Conservation (phyloP, 2,329 filamentous ascomycete genomes). For the Harringtonia lauricola region DNA sequence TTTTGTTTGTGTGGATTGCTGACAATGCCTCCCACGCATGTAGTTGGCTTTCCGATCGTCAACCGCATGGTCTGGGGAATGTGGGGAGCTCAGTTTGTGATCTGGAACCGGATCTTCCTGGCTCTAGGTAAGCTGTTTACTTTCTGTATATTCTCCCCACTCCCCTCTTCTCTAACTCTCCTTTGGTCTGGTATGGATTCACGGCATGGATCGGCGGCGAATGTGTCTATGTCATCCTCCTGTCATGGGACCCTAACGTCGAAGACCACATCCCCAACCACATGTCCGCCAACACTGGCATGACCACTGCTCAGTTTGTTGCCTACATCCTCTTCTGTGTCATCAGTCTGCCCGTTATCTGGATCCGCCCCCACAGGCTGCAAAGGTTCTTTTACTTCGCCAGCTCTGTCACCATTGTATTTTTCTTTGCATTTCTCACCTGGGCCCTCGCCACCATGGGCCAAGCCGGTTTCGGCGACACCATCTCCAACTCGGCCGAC, state of each 20-base stretch:
- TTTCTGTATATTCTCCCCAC: background rate
- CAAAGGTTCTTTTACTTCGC: conserved; percentile 6
- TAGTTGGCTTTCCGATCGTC: conserved; percentile 21
- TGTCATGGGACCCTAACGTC: conserved; percentile 31
- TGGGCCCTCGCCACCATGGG: conserved; percentile 19
- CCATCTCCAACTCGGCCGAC: background rate
- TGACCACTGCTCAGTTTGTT: conserved; percentile 17
- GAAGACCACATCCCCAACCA: conserved; percentile 29
- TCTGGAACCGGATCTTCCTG: conserved; percentile 28
- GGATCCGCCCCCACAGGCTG: conserved; percentile 29
- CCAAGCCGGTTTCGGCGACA: conserved; percentile 1
- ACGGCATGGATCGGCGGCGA: conserved; percentile 35
- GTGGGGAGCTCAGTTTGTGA: conserved; percentile 15
- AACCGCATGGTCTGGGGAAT: conserved; percentile 21
- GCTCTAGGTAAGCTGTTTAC: conserved; percentile 23
- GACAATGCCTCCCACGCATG: too few relatives aligned
- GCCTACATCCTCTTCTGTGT: conserved; percentile 17
- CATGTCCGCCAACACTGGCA: conserved; percentile 18
- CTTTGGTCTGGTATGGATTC: conserved; percentile 25
- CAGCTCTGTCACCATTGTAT: conserved; percentile 10
- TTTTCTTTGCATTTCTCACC: conserved; percentile 21
- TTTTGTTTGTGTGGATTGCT: too few relatives aligned
- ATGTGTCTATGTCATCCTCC: conserved; percentile 32
- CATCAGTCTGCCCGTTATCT: conserved; percentile 26
- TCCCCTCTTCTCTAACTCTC: background rate